Base-by-base conservation (phyloP, 129 eudicot genomes). In the Flaveria robusta region DNA sequence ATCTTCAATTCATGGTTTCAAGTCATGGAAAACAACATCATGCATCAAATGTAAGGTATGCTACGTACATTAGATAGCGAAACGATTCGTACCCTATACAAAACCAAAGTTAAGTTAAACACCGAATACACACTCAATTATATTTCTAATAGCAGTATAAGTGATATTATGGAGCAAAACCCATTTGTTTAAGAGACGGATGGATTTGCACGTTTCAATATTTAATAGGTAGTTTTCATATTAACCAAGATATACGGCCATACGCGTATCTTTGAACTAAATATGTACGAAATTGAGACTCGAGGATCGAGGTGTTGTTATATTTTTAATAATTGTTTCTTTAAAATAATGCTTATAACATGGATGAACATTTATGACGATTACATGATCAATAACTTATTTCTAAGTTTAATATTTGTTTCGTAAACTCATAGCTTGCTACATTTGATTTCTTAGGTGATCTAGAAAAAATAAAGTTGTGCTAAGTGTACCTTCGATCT, bases 161-260 rank as follows among this genome's bases (percentile, higher is more conserved):
- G 39, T 34, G 39, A 49, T 29, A 22, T 49, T 1, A 50, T 67
- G 78, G 78, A 79, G 37, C 67, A 63, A 69, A 31, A 58, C 16
- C 26, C 27, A 74, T 75, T 74, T 75, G 49, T 77, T 77, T 77
- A 77, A 60, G 15, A 79, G 55, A 78, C 31, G 13, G 67, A 74
- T 66, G 59, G 74, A 79, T 62, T 79, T 18, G 56, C 73, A 71
- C 83, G 78, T 50, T 74, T 77, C 34, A 12, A 4, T 45, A 42
- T 43, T 60, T 10, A 42, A 29, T 29, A 46, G 7, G 37, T 45
- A 29, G 19, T 74, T 63, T 74, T 45, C 10, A 58, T 47, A 46
- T 63, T 27, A 39, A 22, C 63, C 14, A 34, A 59, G 27, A 11
- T 34, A 34, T 34, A 34, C 39, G 39, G 39, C 7, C 39, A 34